Percentiles rank a stretch among this genome's conserved stretches.
Conservation (phyloP, 805 yeast genomes). For the Ogataea ramenticola region DNA sequence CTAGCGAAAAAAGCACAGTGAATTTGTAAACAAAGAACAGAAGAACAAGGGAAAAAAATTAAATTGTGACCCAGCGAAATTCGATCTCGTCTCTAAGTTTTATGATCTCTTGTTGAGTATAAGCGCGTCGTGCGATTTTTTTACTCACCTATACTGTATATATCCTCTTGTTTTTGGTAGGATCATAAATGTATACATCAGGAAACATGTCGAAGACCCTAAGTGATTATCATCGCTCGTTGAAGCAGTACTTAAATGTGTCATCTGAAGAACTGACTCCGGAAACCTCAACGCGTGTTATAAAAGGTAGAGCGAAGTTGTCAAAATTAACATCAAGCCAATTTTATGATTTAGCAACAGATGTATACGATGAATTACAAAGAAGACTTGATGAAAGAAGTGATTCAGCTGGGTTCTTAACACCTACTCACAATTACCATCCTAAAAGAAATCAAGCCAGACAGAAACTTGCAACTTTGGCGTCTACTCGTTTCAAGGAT, state of each 20-base stretch:
- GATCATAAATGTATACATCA: too few relatives aligned
- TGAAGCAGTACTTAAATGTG: conserved; percentile 42
- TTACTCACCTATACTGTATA: too few relatives aligned
- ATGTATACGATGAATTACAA: conserved; percentile 86
- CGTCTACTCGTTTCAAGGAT: conserved; percentile 78
- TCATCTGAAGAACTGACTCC: conserved; percentile 39
- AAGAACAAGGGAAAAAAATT: too few relatives aligned
- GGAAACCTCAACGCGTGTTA: conserved; percentile 51
- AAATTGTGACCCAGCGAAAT: too few relatives aligned
- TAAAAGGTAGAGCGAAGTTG: conserved; percentile 79
- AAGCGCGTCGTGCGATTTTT: too few relatives aligned
- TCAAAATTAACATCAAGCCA: conserved; percentile 75
- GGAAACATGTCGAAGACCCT: conserved; percentile 9
- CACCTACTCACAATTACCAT: conserved; percentile 71
- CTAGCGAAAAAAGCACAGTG: too few relatives aligned
- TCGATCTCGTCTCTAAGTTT: too few relatives aligned
- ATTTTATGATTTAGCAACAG: conserved; percentile 85
- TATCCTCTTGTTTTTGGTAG: too few relatives aligned
- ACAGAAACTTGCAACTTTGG: conserved; percentile 79
- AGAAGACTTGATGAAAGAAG: conserved; percentile 61
- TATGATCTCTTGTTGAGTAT: too few relatives aligned
- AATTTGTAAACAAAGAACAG: too few relatives aligned
- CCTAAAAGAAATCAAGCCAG: conserved; percentile 95
- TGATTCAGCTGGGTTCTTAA: conserved; percentile 48
- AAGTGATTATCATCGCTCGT: conserved; percentile 35